These are phyloP conservation scores for Backusella parvicylindrica DNA, from an alignment of 192 early-diverging fungal species.

Conservation along the genomic window DNA sequence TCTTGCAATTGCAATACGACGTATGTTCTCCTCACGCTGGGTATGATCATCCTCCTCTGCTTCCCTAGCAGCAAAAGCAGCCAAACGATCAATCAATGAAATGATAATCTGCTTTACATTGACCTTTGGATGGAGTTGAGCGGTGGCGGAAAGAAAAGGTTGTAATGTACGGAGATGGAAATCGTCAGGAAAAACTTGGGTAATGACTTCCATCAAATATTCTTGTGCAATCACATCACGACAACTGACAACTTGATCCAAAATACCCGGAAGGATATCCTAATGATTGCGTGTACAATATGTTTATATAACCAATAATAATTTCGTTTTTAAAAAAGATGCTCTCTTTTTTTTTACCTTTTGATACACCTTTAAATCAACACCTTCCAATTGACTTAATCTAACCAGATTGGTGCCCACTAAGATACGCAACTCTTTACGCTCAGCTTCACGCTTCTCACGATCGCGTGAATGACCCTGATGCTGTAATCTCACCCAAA, in stretches of 20 bases:
- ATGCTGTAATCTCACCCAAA: constrained; percentile 98
- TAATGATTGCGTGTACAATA: no score
- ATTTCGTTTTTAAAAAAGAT: no score
- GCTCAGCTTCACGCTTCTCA: constrained; percentile 93
- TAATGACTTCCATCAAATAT: constrained; percentile 99
- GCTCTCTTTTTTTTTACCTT: constrained; percentile 33
- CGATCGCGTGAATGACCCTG: constrained; percentile 93
- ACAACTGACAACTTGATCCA: constrained; percentile 97
- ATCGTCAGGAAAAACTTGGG: constrained; percentile 97
- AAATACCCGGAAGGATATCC: constrained; percentile 84
- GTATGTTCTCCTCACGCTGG: neutral
- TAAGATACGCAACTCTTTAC: constrained; percentile 89
- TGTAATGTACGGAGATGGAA: constrained; percentile 93
- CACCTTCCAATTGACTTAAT: constrained; percentile 88
- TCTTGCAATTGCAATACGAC: constrained; percentile 5
- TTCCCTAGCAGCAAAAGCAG: constrained; percentile 83
- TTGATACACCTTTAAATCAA: constrained; percentile 82
- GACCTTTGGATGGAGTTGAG: constrained; percentile 86
- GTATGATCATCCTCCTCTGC: constrained; percentile 49
- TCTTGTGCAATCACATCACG: constrained; percentile 99
- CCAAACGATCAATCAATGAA: constrained; percentile 89
- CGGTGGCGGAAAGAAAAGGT: constrained; percentile 85
- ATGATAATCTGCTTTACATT: constrained; percentile 98
- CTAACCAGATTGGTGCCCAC: constrained; percentile 96
- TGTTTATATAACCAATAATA: no score